Base-by-base conservation (phyloP, 768 basidiomycete genomes). In the Trametes cinnabarina region DNA sequence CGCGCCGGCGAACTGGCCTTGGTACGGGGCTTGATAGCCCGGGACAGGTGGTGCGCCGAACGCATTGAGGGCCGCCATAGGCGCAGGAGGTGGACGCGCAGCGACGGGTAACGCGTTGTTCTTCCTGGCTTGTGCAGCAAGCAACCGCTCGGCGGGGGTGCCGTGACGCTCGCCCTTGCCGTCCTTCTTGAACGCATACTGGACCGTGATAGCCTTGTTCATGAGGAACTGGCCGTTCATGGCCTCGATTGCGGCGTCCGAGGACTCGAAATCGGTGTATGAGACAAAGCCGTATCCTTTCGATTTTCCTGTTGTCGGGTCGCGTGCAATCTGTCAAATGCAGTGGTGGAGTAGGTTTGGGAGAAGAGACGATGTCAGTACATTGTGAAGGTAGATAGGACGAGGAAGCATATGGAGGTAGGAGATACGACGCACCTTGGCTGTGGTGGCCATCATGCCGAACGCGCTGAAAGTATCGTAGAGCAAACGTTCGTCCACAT, bases 121-220 rank as follows among this genome's bases (percentile, higher is more conserved):
- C 75, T 96, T 97, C 63, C 92, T 84, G 46, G 96, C 97, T 72
- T 98, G 95, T 2, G 94, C 86, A 3, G 95, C 94, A 65, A 99
- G 83, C 32, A 98, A 84, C 56, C 97, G 87, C 75, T 99, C 97
- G n/a, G 97, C 95, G 15, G 90, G 80, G 11, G 96, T 97, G 26
- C 97, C 97, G 68, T 98, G 97, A 4, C 97, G 84, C 73, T 99
- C 97, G 56, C 96, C 96, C 70, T 98, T 96, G 42, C 93, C 94
- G 68, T 98, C 97, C 76, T 98, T 98, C 77, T 99, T 98, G 82
- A 98, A 98, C 2, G 97, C 96, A 71, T 97, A 99, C 70, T 98
- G 94, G 11, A 97, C 94, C 17, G 89, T 86, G 69, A 99, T 92
- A 52, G 94, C 90, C 76, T 98, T 98, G 80, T 98, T 98, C 89